Evolutionary conservation across 495 filamentous ascomycete species (phyloP).

Genomic region (Lepraria neglecta): DNA sequence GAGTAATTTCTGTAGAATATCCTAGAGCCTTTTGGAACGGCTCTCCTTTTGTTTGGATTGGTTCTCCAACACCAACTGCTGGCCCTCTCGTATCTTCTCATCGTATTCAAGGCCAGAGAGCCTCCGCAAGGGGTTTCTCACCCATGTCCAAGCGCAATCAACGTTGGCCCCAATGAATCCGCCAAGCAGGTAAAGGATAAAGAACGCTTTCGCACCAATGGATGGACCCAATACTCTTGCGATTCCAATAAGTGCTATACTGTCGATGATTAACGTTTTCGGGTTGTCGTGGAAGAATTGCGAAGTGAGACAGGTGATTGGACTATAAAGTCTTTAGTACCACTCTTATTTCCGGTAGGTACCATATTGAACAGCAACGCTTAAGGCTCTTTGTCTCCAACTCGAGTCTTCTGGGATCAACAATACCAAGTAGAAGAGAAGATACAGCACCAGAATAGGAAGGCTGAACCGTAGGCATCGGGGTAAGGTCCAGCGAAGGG

Average conservation of each 20-base stretch:
- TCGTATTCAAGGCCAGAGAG: neutral
- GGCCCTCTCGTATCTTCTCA: too few species aligned
- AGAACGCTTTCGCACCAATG: neutral
- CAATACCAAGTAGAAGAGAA: neutral
- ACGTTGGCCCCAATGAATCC: constrained; percentile 3
- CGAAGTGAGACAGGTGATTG: neutral
- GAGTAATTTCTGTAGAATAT: too few species aligned
- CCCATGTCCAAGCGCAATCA: neutral
- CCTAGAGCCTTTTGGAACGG: too few species aligned
- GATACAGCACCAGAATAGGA: neutral
- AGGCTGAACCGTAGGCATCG: neutral
- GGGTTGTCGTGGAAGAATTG: neutral
- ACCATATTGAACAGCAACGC: neutral
- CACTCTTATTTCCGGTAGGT: neutral
- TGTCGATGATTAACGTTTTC: neutral
- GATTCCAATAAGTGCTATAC: neutral
- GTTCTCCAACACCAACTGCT: too few species aligned
- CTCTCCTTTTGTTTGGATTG: too few species aligned
- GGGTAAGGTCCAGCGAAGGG: neutral
- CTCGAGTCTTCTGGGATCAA: neutral
- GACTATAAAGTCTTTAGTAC: neutral
- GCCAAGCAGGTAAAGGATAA: neutral
- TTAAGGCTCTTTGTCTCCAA: too few species aligned
- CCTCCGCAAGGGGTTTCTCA: neutral
- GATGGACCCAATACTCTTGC: neutral